Conservation (phyloP, 176 grass and related monocot species). For the Carex cristatella region DNA sequence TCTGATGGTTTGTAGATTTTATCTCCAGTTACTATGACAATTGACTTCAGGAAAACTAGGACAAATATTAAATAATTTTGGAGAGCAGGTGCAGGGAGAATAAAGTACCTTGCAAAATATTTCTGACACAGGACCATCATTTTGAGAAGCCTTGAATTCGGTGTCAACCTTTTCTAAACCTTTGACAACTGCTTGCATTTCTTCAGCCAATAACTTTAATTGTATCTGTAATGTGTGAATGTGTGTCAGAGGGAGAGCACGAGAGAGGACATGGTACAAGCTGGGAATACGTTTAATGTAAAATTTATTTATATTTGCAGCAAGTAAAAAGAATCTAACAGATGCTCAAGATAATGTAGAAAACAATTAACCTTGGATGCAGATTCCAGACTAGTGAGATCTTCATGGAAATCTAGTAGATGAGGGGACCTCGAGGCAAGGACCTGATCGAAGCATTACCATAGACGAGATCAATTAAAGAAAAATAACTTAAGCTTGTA, state of each 20-base stretch:
- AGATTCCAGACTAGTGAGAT: constrained; percentile 80
- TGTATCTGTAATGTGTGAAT: constrained; percentile 59
- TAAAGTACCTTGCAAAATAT: constrained; percentile 62
- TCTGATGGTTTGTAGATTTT: not conserved
- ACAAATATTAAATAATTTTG: not conserved
- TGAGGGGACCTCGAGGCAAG: constrained; percentile 68
- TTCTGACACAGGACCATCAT: constrained; percentile 89
- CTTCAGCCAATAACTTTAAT: constrained; percentile 94
- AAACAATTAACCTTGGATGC: constrained; percentile 80
- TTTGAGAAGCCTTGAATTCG: constrained; percentile 89
- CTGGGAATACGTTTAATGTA: not conserved
- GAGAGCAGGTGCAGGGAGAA: not conserved
- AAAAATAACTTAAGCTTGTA: not conserved
- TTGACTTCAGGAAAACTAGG: not conserved
- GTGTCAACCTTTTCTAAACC: constrained; percentile 80
- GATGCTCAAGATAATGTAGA: not conserved
- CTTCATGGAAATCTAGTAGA: constrained; percentile 79
- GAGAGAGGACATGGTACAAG: not conserved
- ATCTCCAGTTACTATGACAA: not conserved
- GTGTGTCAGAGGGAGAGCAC: not conserved
- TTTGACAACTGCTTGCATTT: constrained; percentile 98
- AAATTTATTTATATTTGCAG: constrained; percentile 27
- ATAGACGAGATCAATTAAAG: constrained; percentile 8
- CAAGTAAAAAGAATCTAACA: not conserved
- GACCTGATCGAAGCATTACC: constrained; percentile 44